These are phyloP conservation scores for Skeletonema marinoi DNA, from an alignment of 108 stramenopile species.

Conservation along the genomic window DNA sequence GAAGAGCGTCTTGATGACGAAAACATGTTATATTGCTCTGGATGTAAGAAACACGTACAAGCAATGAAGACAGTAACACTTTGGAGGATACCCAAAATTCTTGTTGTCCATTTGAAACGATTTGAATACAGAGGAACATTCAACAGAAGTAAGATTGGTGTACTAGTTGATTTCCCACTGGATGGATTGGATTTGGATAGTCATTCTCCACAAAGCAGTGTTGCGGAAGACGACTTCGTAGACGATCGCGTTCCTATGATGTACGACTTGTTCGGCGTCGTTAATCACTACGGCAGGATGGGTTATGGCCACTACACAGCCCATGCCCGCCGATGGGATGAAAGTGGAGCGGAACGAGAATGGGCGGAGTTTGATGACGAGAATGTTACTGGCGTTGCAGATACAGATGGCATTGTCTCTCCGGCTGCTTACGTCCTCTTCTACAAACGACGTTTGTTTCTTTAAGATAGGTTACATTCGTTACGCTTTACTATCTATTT, in stretches of 20 bases:
- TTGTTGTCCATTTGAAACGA: constrained; percentile 96
- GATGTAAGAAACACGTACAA: constrained; percentile 88
- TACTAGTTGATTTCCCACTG: constrained; percentile 90
- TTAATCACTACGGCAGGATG: constrained; percentile 94
- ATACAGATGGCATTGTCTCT: constrained; percentile 36
- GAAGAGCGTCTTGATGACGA: constrained; percentile 86
- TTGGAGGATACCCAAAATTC: constrained; percentile 92
- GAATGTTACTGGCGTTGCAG: constrained; percentile 38
- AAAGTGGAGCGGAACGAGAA: constrained; percentile 45
- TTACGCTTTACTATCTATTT: background rate
- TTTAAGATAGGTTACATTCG: background rate
- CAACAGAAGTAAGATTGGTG: constrained; percentile 80
- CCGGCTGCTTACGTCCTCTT: constrained; percentile 83
- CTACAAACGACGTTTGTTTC: constrained; percentile 62
- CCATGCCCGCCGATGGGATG: constrained; percentile 75
- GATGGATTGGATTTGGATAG: constrained; percentile 73
- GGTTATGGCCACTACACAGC: constrained; percentile 99
- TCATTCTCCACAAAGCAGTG: constrained; percentile 37
- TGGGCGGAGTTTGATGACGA: constrained; percentile 84
- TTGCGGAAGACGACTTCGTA: constrained; percentile 25
- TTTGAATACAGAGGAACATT: constrained; percentile 83
- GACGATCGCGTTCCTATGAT: constrained; percentile 64
- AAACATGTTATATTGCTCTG: constrained; percentile 91
- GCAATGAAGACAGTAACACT: constrained; percentile 95
- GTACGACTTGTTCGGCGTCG: constrained; percentile 96